Conservation (phyloP, 192 early-diverging fungal species). For the Backusella macrospora region DNA sequence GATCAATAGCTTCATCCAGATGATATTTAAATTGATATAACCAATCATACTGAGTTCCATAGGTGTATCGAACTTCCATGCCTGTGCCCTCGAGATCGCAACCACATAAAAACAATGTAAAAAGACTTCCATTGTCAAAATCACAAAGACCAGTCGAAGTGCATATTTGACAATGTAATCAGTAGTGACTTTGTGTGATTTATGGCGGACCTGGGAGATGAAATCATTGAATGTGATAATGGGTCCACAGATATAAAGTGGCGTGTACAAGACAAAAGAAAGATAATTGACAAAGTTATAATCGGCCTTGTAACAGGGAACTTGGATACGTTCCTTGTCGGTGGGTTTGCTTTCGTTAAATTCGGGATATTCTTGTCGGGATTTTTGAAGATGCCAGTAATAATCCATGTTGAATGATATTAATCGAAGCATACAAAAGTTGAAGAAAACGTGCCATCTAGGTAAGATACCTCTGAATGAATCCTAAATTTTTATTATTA, state of each 20-base stretch:
- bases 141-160: constrained; percentile 60
- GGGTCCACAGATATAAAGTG: constrained; percentile 92
- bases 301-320: constrained; percentile 57
- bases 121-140: constrained; percentile 84
- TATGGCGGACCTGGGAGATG: constrained; percentile 67
- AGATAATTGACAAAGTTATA: constrained; percentile 83
- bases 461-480: constrained; percentile 65
- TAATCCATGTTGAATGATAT: constrained; percentile 95
- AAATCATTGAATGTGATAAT: constrained; percentile 96
- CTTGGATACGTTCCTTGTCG: constrained; percentile 63
- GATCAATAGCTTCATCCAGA: constrained; percentile 94
- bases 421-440: constrained; percentile 86
- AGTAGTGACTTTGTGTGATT: constrained; percentile 22
- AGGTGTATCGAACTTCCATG: constrained; percentile 75
- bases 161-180: constrained; percentile 58
- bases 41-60: constrained; percentile 86
- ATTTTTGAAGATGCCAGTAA: constrained; percentile 65
- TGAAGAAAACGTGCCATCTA: constrained; percentile 91
- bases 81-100: constrained; percentile 82
- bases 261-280: constrained; percentile 84
- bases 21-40: constrained; percentile 83
- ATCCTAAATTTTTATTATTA: constrained; percentile 48
- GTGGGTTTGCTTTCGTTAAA: constrained; percentile 22
- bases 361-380: constrained; percentile 22
- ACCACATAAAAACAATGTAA: constrained; percentile 87